phyloP scores from a whole-genome alignment of 2,329 filamentous ascomycete species.

The Cyphellophora attinorum region DNA sequence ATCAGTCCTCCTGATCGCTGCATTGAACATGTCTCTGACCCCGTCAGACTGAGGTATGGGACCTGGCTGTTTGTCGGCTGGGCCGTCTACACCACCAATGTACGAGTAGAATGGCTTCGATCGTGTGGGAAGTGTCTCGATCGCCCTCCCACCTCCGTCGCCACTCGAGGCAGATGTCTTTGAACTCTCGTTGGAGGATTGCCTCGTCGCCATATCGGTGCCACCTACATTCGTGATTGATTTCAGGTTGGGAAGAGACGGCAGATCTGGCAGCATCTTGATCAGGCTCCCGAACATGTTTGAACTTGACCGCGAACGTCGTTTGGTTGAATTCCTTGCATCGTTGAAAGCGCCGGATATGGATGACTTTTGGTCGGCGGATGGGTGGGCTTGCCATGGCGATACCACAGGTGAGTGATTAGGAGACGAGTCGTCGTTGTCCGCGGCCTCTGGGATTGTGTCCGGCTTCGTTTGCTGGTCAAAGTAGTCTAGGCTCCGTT shows the following conservation, averaged over 20 bases:
- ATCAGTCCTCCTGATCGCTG: neutral
- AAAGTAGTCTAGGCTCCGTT: constrained; percentile 22
- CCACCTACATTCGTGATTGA: no score
- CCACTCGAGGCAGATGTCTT: neutral
- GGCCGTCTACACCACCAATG: neutral
- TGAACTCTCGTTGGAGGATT: neutral
- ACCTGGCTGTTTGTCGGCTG: neutral
- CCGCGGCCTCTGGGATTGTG: neutral
- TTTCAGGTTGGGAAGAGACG: constrained; percentile 16
- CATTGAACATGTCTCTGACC: no score
- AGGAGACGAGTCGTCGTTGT: no score
- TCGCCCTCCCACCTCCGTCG: neutral
- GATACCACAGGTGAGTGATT: no score
- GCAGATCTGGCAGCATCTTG: constrained; percentile 27
- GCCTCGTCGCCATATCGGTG: no score
- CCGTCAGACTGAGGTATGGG: neutral
- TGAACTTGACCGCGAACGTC: constrained; percentile 3
- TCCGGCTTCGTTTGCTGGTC: neutral
- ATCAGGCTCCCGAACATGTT: constrained; percentile 17
- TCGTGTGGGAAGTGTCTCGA: neutral
- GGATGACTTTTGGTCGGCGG: neutral
- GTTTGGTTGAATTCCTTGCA: constrained; percentile 1
- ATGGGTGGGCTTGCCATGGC: neutral
- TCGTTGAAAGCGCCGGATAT: neutral
- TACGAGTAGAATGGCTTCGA: neutral